Evolutionary conservation across 805 yeast genomes (phyloP).

Genomic region (Candida cerambycidarum): DNA sequence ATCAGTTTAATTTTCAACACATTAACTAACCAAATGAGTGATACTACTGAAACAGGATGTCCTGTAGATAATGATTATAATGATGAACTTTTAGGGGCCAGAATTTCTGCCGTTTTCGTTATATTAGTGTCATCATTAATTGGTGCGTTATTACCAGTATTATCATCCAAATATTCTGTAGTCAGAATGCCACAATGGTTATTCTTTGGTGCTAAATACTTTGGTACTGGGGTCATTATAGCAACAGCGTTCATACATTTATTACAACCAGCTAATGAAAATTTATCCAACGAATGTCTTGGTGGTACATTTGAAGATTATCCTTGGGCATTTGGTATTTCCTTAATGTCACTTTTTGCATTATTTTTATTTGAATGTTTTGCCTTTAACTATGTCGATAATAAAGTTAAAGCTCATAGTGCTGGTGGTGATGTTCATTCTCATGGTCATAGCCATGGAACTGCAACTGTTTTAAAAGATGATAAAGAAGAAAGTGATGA

Average conservation of each 20-base stretch:
- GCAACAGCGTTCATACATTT: slow-evolving; percentile 81
- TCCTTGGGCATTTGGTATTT: slow-evolving; percentile 56
- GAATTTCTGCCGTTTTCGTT: slow-evolving; percentile 66
- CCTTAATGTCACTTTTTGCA: slow-evolving; percentile 49
- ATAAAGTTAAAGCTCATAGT: slow-evolving; percentile 26
- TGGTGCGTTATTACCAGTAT: slow-evolving; percentile 62
- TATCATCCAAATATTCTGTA: slow-evolving; percentile 58
- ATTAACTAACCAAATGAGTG: background rate
- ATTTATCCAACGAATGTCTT: slow-evolving; percentile 56
- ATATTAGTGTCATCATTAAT: slow-evolving; percentile 51
- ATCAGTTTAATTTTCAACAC: background rate
- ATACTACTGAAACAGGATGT: slow-evolving; percentile 24
- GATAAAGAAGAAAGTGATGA: slow-evolving; percentile 18
- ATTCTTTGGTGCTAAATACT: slow-evolving; percentile 68
- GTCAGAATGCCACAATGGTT: slow-evolving; percentile 60
- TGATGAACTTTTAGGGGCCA: slow-evolving; percentile 42
- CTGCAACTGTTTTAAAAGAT: slow-evolving; percentile 20
- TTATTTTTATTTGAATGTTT: slow-evolving; percentile 53
- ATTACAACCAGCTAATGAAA: slow-evolving; percentile 65
- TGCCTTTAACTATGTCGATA: slow-evolving; percentile 48
- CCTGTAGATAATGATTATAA: slow-evolving; percentile 43
- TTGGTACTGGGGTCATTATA: slow-evolving; percentile 82
- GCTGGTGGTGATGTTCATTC: slow-evolving; percentile 45
- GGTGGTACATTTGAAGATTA: slow-evolving; percentile 56
- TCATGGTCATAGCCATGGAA: slow-evolving; percentile 39